These are phyloP conservation scores for Podospora sp. DNA, from an alignment of 495 filamentous ascomycete genomes.

Conservation along the genomic window DNA sequence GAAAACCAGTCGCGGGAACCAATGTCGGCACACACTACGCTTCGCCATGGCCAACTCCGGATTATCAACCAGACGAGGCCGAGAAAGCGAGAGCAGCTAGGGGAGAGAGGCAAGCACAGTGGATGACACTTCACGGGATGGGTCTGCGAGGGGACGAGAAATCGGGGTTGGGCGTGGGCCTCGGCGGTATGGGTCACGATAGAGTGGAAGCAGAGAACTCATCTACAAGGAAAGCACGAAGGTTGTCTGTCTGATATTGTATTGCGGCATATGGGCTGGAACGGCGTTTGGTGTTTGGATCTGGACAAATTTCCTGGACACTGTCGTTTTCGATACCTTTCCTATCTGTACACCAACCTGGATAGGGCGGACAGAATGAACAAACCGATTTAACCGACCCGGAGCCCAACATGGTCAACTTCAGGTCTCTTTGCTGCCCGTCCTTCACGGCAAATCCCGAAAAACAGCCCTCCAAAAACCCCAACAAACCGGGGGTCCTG, in stretches of 20 bases:
- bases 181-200: neutral
- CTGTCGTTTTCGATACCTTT: too few species aligned
- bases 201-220: neutral
- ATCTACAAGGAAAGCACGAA: neutral
- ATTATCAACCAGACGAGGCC: slow-evolving; percentile 11
- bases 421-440: too few species aligned
- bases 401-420: too few species aligned
- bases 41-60: neutral
- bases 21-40: slow-evolving; percentile 18
- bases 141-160: neutral
- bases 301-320: neutral
- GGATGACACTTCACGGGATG: slow-evolving; percentile 15
- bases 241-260: neutral
- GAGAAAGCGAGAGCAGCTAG: slow-evolving; percentile 7
- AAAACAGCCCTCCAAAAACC: neutral
- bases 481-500: neutral
- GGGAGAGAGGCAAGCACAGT: slow-evolving; percentile 17
- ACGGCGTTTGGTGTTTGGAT: neutral
- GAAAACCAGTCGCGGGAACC: slow-evolving; percentile 14
- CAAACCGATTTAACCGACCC: too few species aligned
- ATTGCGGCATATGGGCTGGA: neutral
- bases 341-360: too few species aligned
- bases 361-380: too few species aligned
- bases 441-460: too few species aligned
- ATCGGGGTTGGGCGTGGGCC: neutral